Evolutionary conservation across 2,329 filamentous ascomycete genomes (phyloP).

Genomic region (Cadophora sp.): DNA sequence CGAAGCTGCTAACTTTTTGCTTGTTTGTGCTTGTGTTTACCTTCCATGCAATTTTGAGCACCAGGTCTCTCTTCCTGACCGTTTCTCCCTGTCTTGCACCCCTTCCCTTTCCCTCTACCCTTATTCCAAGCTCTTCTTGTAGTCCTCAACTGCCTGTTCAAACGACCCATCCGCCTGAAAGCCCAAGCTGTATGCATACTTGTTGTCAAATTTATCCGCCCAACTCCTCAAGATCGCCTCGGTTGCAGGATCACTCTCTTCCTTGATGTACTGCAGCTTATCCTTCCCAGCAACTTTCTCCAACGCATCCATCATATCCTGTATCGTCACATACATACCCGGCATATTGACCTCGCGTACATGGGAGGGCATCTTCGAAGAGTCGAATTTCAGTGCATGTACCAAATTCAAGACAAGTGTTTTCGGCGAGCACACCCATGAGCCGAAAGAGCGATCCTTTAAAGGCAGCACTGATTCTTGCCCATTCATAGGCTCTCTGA

Average conservation of each 20-base stretch:
- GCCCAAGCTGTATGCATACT: constrained; percentile 57
- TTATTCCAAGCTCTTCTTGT: constrained; percentile 44
- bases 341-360: constrained; percentile 64
- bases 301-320: constrained; percentile 66
- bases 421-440: constrained; percentile 61
- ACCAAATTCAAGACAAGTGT: constrained; percentile 62
- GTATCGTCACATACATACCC: constrained; percentile 62
- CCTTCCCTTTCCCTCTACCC: background rate
- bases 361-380: constrained; percentile 51
- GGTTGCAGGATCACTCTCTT: constrained; percentile 59
- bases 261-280: constrained; percentile 57
- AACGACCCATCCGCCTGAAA: constrained; percentile 58
- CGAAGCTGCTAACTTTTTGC: too few species aligned
- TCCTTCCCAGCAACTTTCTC: constrained; percentile 62
- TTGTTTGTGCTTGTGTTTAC: too few species aligned
- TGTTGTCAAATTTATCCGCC: constrained; percentile 63
- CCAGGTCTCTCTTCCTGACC: too few species aligned
- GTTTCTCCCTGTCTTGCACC: too few species aligned
- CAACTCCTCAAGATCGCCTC: constrained; percentile 66
- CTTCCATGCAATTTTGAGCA: too few species aligned
- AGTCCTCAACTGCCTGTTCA: constrained; percentile 63
- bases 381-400: constrained; percentile 51
- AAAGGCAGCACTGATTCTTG: constrained; percentile 60
- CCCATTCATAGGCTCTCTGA: constrained; percentile 64
- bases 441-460: constrained; percentile 55